Conservation (phyloP, 352 stramenopile genomes). For the Pythium angustatum region DNA sequence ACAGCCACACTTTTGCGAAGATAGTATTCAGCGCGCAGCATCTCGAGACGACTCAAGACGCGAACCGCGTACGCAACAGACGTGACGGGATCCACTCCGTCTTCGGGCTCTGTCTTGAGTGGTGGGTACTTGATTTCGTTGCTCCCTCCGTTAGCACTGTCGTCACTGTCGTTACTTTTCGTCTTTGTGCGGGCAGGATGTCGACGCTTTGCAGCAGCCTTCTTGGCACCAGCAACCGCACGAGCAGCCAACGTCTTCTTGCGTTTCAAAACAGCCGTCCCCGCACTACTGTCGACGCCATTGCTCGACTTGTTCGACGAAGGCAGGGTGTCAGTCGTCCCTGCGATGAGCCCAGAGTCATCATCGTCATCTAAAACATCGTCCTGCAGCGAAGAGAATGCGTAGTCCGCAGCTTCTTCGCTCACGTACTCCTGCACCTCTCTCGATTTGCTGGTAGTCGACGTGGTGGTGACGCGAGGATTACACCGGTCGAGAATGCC, state of each 20-base stretch:
- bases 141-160: conserved; percentile 23
- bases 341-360: conserved; percentile 8
- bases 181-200: conserved; percentile 30
- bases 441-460: conserved; percentile 17
- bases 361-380: conserved; percentile 41
- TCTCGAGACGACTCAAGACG: conserved; percentile 68
- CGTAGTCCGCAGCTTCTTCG: conserved; percentile 54
- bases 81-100: conserved; percentile 49
- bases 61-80: conserved; percentile 64
- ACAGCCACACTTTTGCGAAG: conserved; percentile 81
- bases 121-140: conserved; percentile 61
- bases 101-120: conserved; percentile 65
- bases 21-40: conserved; percentile 79
- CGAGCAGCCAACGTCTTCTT: conserved; percentile 49
- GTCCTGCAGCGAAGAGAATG: conserved; percentile 55
- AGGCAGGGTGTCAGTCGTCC: not conserved
- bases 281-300: conserved; percentile 24
- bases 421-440: conserved; percentile 41
- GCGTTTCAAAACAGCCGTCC: conserved; percentile 7
- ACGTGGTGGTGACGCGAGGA: conserved; percentile 35
- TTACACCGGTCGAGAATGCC: conserved; percentile 64
- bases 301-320: conserved; percentile 18
- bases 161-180: conserved; percentile 47
- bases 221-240: conserved; percentile 49
- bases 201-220: conserved; percentile 49